Evolutionary conservation across 1,139 yeast species (phyloP), one percentile per base, ranked within the genome.

Genomic region (Taphrina communis): DNA sequence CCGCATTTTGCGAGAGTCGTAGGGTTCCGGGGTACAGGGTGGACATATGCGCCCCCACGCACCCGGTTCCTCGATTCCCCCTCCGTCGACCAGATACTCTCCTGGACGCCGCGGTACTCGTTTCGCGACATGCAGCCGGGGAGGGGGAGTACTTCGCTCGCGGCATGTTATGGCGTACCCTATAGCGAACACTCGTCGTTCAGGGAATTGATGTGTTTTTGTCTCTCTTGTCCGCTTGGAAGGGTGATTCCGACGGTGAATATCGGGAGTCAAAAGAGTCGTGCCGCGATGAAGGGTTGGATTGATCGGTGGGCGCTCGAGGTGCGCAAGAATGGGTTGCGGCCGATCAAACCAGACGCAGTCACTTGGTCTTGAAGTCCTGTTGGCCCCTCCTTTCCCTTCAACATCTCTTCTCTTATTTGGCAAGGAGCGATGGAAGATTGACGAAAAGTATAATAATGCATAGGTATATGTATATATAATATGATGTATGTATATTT

Each of bases 161-260:
- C 69, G n/a, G 68, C 71, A 60, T 69, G 70, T 21, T 74, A 70
- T 51, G 70, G 85, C 46, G 83, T 93, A 0, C 98, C 98, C 0
- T 94, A 94, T 75, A 88, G 96, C 74, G 99, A 94, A 76, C 99
- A 94, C 78, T 91, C 97, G 14, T 90, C 96, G 66, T 93, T 87
- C 75, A 80, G 89, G 59, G 98, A 94, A 75, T 81, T 94, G 63
- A 82, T 87, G 8, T 82, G 83, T 72, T 90, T 93, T 75, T 84
- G 87, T 46, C 79, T 83, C 1, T 79, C 82, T 48, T 75, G 90
- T 66, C 78, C 82, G 9, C 82, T 85, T 71, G 79, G 79, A 0
- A 75, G 82, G 60, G 84, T 91, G 14, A 85, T 91, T 9, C 96
- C 97, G 0, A 94, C 98, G 0, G 99, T 94, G 0, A 88, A 87